phyloP scores from a whole-genome alignment of 257 asterid genomes.

The Fraxinus anomala region DNA sequence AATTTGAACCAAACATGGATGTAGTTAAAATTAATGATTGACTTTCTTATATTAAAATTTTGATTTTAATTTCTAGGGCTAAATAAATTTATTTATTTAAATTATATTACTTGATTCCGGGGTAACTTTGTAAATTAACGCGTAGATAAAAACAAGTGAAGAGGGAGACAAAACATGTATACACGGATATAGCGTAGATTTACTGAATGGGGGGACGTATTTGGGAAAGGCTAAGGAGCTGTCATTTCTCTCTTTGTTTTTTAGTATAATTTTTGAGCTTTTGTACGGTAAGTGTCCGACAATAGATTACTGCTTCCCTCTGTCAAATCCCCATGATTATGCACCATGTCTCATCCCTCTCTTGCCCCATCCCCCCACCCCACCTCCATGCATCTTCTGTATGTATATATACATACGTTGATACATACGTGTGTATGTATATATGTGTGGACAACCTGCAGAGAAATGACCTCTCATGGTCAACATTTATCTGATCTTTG shows the following conservation, averaged over 20 bases:
- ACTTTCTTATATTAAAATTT: too few relatives aligned
- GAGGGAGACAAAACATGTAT: constrained; percentile 17
- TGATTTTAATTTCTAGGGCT: background rate
- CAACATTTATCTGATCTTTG: background rate
- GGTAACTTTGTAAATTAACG: too few relatives aligned
- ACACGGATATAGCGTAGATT: background rate
- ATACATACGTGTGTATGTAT: too few relatives aligned
- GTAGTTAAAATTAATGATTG: too few relatives aligned
- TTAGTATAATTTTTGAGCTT: constrained; percentile 31
- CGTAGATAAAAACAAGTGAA: background rate
- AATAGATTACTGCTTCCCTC: constrained; percentile 42
- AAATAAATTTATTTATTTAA: too few relatives aligned
- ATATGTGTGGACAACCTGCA: background rate
- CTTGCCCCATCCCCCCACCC: background rate
- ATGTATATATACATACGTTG: too few relatives aligned
- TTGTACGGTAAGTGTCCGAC: constrained; percentile 60
- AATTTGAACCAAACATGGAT: too few relatives aligned
- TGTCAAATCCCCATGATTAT: constrained; percentile 49
- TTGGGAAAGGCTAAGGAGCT: constrained; percentile 34
- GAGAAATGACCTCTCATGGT: constrained; percentile 44
- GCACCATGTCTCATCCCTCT: constrained; percentile 41
- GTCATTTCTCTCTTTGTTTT: constrained; percentile 43
- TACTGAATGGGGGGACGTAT: constrained; percentile 17
- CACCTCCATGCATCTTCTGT: background rate
- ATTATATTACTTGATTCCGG: too few relatives aligned